Conservation (phyloP, 768 basidiomycete species). For the Paxillus ammoniavirescens region DNA sequence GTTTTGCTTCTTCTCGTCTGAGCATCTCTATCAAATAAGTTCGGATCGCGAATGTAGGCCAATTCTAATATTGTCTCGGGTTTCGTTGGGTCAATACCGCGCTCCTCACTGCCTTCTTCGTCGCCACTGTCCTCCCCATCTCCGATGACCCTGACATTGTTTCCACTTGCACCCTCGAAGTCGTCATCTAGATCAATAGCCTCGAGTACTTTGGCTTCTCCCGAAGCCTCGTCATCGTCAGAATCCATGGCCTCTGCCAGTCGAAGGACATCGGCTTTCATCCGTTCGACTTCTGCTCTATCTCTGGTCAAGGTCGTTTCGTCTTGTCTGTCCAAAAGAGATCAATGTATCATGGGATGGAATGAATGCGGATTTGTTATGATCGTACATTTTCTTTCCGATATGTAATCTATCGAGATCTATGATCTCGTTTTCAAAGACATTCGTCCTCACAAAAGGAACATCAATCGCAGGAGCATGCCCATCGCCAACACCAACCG, state of each 20-base stretch:
- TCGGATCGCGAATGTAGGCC: slow-evolving; percentile 73
- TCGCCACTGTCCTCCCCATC: slow-evolving; percentile 56
- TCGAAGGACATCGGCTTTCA: slow-evolving; percentile 83
- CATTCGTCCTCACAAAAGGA: slow-evolving; percentile 57
- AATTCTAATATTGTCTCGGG: slow-evolving; percentile 70
- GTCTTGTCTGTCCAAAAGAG: slow-evolving; percentile 39
- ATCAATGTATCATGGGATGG: slow-evolving; percentile 6
- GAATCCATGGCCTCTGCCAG: slow-evolving; percentile 68
- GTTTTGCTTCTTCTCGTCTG: slow-evolving; percentile 68
- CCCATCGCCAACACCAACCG: not conserved
- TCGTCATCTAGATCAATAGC: slow-evolving; percentile 54
- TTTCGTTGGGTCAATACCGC: slow-evolving; percentile 25
- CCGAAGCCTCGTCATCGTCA: slow-evolving; percentile 55
- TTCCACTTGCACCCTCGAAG: slow-evolving; percentile 40
- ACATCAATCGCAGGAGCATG: slow-evolving; percentile 2
- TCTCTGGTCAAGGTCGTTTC: slow-evolving; percentile 50
- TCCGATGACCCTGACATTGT: slow-evolving; percentile 46
- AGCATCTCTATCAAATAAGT: slow-evolving; percentile 74
- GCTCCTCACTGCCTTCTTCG: slow-evolving; percentile 31
- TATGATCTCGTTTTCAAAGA: slow-evolving; percentile 73
- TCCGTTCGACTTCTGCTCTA: slow-evolving; percentile 58
- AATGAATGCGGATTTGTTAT: not conserved
- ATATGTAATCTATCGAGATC: slow-evolving; percentile 57
- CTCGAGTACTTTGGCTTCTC: slow-evolving; percentile 17
- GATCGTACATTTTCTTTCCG: slow-evolving; percentile 64